These are phyloP conservation scores for Fusarium secorum DNA, from an alignment of 2,329 filamentous ascomycete genomes.

Conservation along the genomic window DNA sequence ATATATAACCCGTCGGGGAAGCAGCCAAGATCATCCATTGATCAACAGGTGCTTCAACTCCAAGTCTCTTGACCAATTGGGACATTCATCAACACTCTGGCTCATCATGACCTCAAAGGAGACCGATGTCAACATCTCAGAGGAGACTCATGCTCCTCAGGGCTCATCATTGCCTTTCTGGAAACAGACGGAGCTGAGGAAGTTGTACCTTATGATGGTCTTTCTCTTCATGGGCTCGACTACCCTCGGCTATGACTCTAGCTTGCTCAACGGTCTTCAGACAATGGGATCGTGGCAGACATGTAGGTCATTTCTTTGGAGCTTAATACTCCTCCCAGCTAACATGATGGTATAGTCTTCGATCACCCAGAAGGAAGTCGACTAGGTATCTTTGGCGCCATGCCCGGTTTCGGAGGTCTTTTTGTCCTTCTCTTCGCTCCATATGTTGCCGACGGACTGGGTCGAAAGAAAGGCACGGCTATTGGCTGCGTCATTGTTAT, in stretches of 20 bases:
- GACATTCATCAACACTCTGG: background rate
- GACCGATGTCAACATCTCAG: constrained; percentile 9
- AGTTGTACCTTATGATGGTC: constrained; percentile 36
- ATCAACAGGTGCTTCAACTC: background rate
- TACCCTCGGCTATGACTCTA: constrained; percentile 33
- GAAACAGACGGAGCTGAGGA: constrained; percentile 36
- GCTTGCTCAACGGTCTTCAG: constrained; percentile 33
- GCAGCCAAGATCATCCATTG: background rate
- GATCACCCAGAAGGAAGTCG: constrained; percentile 35
- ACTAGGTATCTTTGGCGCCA: constrained; percentile 38
- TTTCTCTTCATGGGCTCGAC: constrained; percentile 40
- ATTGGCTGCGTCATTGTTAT: constrained; percentile 33
- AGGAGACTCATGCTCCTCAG: constrained; percentile 8
- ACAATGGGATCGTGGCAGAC: constrained; percentile 36
- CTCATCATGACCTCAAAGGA: constrained; percentile 16
- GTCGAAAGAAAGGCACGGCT: constrained; percentile 36
- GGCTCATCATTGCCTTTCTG: constrained; percentile 32
- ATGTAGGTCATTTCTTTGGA: background rate
- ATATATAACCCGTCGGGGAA: background rate
- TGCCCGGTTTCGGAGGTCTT: constrained; percentile 37
- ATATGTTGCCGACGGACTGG: constrained; percentile 37
- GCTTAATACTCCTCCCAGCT: background rate
- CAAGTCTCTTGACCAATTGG: background rate
- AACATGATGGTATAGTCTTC: constrained; percentile 19
- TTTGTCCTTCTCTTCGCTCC: constrained; percentile 39